phyloP scores from a whole-genome alignment of 345 rosid species.

The Aegle marmelos region DNA sequence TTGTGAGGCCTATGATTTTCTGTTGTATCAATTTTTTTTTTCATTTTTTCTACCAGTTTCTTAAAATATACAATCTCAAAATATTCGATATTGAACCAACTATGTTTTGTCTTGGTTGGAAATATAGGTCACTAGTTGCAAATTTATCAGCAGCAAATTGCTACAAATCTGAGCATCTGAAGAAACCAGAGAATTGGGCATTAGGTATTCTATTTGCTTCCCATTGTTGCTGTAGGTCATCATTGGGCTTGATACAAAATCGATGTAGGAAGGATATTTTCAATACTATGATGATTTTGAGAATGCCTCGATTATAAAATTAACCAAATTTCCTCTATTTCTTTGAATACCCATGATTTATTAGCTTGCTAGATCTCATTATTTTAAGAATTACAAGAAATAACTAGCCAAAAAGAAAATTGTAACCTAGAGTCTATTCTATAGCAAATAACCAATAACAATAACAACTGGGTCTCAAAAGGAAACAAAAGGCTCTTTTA shows the following conservation, averaged over 20 bases:
- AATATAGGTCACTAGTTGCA: constrained; percentile 78
- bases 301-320: background rate
- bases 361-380: background rate
- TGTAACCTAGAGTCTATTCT: background rate
- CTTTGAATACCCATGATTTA: background rate
- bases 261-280: background rate
- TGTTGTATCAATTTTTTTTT: background rate
- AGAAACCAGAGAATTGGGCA: constrained; percentile 92
- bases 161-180: constrained; percentile 88
- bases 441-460: background rate
- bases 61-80: background rate
- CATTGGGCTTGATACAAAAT: background rate
- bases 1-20: background rate
- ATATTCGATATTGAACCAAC: background rate
- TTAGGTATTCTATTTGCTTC: constrained; percentile 49
- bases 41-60: background rate
- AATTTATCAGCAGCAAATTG: constrained; percentile 97
- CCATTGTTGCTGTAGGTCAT: background rate
- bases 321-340: background rate
- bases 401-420: background rate
- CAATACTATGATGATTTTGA: background rate
- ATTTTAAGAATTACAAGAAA: background rate
- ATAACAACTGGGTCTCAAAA: background rate
- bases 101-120: background rate
- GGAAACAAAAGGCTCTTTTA: background rate